Conservation (phyloP, 257 asterid species). For the Scutellaria barbata region DNA sequence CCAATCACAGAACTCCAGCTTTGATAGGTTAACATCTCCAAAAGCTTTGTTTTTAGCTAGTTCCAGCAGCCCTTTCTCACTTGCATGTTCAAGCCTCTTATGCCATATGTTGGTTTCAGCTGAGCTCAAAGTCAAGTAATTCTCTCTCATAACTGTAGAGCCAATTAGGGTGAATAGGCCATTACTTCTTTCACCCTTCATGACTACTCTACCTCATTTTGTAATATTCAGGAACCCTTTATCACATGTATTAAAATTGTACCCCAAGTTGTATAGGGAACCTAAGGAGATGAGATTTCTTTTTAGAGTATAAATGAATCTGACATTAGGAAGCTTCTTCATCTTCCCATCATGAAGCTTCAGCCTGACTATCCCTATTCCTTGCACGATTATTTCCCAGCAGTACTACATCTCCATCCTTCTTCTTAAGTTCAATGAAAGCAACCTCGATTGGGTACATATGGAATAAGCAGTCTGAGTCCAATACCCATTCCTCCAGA, state of each 20-base stretch:
- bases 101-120: too few relatives aligned
- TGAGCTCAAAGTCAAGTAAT: too few relatives aligned
- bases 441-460: background rate
- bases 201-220: background rate
- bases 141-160: too few relatives aligned
- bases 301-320: background rate
- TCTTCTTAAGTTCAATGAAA: background rate
- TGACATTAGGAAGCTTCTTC: background rate
- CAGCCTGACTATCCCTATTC: background rate
- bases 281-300: background rate
- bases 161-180: too few relatives aligned
- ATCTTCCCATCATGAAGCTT: background rate
- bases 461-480: background rate
- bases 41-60: too few relatives aligned
- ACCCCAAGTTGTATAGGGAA: background rate
- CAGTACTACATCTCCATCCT: background rate
- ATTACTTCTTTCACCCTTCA: background rate
- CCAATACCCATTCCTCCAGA: background rate
- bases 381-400: background rate
- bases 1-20: too few relatives aligned
- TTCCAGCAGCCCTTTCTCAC: background rate
- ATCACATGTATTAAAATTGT: too few relatives aligned
- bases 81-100: too few relatives aligned
- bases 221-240: background rate
- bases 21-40: too few relatives aligned